Percentiles rank a stretch among this genome's conserved stretches.
Evolutionary conservation across 176 grass and related monocot species (phyloP).

Genomic region (Phyllostachys edulis): DNA sequence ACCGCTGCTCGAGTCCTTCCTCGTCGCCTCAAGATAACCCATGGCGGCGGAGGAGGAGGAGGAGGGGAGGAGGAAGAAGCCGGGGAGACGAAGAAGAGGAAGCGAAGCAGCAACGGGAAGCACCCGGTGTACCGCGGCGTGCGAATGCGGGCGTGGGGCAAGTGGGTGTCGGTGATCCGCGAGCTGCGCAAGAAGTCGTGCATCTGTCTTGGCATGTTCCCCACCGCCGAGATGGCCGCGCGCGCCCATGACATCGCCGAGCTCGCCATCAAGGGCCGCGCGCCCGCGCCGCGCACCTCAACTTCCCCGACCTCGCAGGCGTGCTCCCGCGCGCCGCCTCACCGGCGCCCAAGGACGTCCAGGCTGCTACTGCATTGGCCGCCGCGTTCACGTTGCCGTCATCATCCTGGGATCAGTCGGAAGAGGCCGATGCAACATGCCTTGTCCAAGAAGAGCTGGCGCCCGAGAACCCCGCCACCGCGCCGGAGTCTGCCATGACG

Average conservation of each 20-base stretch:
- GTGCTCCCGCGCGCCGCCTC: conserved; percentile 68
- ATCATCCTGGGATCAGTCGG: not conserved
- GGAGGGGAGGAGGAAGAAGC: not conserved
- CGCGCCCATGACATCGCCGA: conserved; percentile 92
- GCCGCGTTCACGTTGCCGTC: conserved; percentile 35
- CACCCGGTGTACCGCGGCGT: conserved; percentile 83
- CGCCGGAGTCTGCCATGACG: too few relatives aligned
- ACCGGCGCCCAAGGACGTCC: conserved; percentile 74
- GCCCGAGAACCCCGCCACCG: not conserved
- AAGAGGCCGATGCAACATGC: not conserved
- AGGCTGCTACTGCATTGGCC: conserved; percentile 77
- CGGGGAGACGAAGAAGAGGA: conserved; percentile 31
- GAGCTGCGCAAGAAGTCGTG: conserved; percentile 95
- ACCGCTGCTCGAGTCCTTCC: too few relatives aligned
- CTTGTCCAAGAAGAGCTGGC: conserved; percentile 4
- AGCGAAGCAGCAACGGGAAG: conserved; percentile 78
- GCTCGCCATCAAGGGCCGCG: conserved; percentile 93
- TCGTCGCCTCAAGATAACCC: conserved; percentile 2
- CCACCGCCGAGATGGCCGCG: conserved; percentile 82
- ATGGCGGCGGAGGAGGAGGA: not conserved
- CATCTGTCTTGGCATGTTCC: conserved; percentile 95
- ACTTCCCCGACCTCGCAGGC: conserved; percentile 80
- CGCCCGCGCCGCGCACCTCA: conserved; percentile 65
- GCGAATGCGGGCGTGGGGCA: conserved; percentile 94
- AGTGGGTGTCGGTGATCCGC: conserved; percentile 98